Evolutionary conservation across 2,329 filamentous ascomycete genomes (phyloP), one percentile per base, ranked within the genome.

Genomic region (Bipolaris cookei): DNA sequence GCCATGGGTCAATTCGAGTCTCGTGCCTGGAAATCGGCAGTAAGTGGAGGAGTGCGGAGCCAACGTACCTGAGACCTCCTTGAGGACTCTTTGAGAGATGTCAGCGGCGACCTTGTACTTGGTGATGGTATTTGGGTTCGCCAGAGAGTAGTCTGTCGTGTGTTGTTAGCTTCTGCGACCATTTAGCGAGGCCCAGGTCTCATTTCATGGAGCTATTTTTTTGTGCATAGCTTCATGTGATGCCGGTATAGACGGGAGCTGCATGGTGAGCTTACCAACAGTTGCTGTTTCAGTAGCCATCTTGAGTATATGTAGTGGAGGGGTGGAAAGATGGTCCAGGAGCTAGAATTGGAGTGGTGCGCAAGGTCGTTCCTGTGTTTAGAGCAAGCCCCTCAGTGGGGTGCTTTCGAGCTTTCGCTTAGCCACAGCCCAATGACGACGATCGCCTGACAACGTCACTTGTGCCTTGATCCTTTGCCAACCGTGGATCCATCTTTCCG

Each of bases 71-170:
- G 80, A 78, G 66, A 99, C 94, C 69, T 90, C 89, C 71, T 92
- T 91, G 68, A 99, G 87, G 69, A 96, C 94, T 83, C 94, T 97
- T 79, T 97, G 91, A 49, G 94, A 95, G 80, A 99, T 98, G 77
- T 90, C 85, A 63, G 91, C 94, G 56, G 95, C 95, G 66, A 90
- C 93, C 88, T 97, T 98, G 86, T 98, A 98, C 86, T 98, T 99
- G 81, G 95, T 98, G 72, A 99, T 86, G 72, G 92, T 97, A 78
- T 96, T 91, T 61, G 91, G 91, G 84, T 96, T 95, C 79, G 88
- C 91, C 79, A 97, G 87, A 68, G 90, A 86, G 83, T 96, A 93
- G 78, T 96, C 91, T 96, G 64, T 65, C 28, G 53, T 50, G 39
- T 51, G 47, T 10, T 50, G 43, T 75, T 67, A 74, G 71, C 66